phyloP scores from a whole-genome alignment of 768 basidiomycete species.

The Epithele typhae region DNA sequence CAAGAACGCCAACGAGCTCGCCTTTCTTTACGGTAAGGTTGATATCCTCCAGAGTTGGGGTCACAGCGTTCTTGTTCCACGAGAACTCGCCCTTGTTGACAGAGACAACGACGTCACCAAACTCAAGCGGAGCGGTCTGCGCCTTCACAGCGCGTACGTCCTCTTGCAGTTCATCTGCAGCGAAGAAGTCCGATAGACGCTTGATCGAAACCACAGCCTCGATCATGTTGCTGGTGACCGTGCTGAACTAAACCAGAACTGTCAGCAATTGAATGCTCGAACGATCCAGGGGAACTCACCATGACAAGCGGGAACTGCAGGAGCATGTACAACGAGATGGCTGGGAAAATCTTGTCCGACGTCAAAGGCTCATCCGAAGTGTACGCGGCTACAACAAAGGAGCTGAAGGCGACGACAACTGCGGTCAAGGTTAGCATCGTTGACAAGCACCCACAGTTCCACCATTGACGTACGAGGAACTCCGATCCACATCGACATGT shows the following conservation, averaged over 20 bases:
- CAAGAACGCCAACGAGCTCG: conserved; percentile 79
- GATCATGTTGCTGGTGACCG: conserved; percentile 76
- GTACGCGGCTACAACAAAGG: conserved; percentile 68
- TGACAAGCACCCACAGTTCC: too few relatives aligned
- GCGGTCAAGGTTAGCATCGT: too few relatives aligned
- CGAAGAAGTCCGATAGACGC: conserved; percentile 73
- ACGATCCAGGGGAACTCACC: conserved; percentile 36
- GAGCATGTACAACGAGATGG: conserved; percentile 86
- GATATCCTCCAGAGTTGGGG: conserved; percentile 74
- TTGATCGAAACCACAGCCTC: conserved; percentile 82
- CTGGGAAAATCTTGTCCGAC: conserved; percentile 92
- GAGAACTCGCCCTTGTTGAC: conserved; percentile 77
- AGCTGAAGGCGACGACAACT: conserved; percentile 78
- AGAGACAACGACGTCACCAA: conserved; percentile 67
- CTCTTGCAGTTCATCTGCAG: conserved; percentile 72
- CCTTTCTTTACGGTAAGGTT: conserved; percentile 75
- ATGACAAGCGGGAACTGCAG: conserved; percentile 83
- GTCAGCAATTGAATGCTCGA: not conserved
- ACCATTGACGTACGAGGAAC: conserved; percentile 45
- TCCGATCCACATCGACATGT: conserved; percentile 60
- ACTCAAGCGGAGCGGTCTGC: conserved; percentile 34
- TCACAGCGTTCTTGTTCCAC: conserved; percentile 57
- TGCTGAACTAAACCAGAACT: conserved; percentile 45
- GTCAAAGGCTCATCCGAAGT: conserved; percentile 69
- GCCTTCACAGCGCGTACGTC: conserved; percentile 61